phyloP scores from a whole-genome alignment of 2,329 filamentous ascomycete genomes.

The Botrytis fragariae region DNA sequence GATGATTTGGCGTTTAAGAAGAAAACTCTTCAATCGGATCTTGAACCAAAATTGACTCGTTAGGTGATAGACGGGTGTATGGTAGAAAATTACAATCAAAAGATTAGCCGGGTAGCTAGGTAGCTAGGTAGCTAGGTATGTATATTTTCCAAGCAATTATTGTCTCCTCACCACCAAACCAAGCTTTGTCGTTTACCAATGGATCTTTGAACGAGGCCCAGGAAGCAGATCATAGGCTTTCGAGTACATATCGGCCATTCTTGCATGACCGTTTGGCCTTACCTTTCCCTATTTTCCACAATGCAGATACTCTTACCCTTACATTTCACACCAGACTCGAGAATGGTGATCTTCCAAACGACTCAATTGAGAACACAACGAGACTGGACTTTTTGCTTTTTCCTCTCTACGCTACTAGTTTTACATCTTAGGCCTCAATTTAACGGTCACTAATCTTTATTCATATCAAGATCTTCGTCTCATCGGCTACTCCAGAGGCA shows the following conservation, averaged over 20 bases:
- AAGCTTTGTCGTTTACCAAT: conserved; percentile 32
- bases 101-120: neutral
- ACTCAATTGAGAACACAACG: neutral
- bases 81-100: neutral
- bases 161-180: conserved; percentile 21
- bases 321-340: neutral
- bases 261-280: neutral
- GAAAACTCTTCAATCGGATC: conserved; percentile 13
- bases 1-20: conserved; percentile 31
- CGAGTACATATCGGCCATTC: neutral
- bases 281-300: conserved; percentile 8
- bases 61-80: neutral
- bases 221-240: conserved; percentile 32
- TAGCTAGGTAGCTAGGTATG: neutral
- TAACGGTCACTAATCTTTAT: conserved; percentile 4
- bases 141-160: conserved; percentile 23
- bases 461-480: conserved; percentile 22
- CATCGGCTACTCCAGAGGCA: conserved; percentile 32
- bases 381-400: neutral
- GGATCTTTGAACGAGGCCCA: conserved; percentile 19
- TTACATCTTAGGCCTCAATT: conserved; percentile 7
- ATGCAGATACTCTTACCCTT: neutral
- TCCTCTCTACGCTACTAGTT: neutral
- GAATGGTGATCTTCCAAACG: neutral
- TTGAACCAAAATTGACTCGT: conserved; percentile 16